These are phyloP conservation scores for Hortaea sp. DNA, from an alignment of 2,329 filamentous ascomycete species.

Conservation along the genomic window DNA sequence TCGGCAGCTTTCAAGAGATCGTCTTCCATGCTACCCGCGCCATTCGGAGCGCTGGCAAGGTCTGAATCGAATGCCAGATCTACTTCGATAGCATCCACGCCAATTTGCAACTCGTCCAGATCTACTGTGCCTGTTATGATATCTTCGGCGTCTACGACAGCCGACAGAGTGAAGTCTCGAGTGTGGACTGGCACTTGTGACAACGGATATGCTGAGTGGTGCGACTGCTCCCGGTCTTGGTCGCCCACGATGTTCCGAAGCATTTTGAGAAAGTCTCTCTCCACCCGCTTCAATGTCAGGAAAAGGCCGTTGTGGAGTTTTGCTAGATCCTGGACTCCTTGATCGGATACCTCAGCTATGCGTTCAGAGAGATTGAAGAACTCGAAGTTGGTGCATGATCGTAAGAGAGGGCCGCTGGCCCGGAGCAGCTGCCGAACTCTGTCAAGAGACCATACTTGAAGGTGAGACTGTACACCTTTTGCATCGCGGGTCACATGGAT, in stretches of 20 bases:
- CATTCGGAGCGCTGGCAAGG: not conserved
- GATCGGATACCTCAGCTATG: constrained; percentile 4
- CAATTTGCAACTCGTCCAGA: constrained; percentile 55
- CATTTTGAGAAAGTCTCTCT: constrained; percentile 61
- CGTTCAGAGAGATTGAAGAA: constrained; percentile 64
- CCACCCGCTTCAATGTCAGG: constrained; percentile 56
- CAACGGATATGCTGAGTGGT: constrained; percentile 56
- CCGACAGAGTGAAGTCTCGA: constrained; percentile 56
- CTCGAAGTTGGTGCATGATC: constrained; percentile 61
- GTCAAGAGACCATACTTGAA: constrained; percentile 43
- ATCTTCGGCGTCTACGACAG: constrained; percentile 50
- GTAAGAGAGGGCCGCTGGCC: constrained; percentile 48
- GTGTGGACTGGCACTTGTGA: constrained; percentile 51
- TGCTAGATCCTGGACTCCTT: constrained; percentile 20
- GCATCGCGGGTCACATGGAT: constrained; percentile 60
- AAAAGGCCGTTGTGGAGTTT: constrained; percentile 41
- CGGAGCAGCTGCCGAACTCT: constrained; percentile 51
- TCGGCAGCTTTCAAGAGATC: constrained; percentile 30
- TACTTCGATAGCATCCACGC: constrained; percentile 57
- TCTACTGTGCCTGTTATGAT: constrained; percentile 46
- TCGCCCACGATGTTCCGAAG: constrained; percentile 50
- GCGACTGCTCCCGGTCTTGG: constrained; percentile 43
- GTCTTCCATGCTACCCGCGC: not conserved
- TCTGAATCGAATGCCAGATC: not conserved
- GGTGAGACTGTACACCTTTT: constrained; percentile 53